Base-by-base conservation (phyloP, 2,329 filamentous ascomycete genomes). In the Colletotrichum echinochloae region DNA sequence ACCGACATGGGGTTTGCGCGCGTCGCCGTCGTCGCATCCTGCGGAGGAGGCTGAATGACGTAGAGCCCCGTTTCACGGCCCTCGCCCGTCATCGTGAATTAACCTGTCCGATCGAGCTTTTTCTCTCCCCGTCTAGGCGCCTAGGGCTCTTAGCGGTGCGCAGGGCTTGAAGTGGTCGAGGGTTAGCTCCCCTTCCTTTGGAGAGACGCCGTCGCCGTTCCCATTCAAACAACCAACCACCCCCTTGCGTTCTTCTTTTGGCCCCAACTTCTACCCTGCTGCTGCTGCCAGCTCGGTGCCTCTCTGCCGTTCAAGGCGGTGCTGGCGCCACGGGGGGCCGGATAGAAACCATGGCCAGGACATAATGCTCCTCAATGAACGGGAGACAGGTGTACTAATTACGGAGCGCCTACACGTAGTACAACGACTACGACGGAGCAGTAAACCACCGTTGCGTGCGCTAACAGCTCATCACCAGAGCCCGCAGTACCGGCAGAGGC, bases 31-130 rank as follows among this genome's bases (percentile, higher is more conserved):
- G 33, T 60, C 65, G 69, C 54, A 65, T 70, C 66, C 66, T 61
- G 41, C 39, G 55, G 44, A 68, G 57, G 68, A 68, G 57, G 68
- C 52, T 60, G 28, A 60, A 68, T 71, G 69, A 71, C 69, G 65
- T 70, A 68, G 54, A 20, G 69, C 39, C 59, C 69, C 65, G 65
- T 70, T 69, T 71, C 65, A 71, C 59, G 69, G 55, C 52, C 68
- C n/a, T 60, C 51, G 33, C 37, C 60, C 54, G 35, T 70, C 69
- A 71, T 71, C 69, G 65, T 54, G 60, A 44, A 60, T 56, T 68
- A 60, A 71, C 39, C 30, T 71, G 69, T 18, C 9, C 14, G 69
- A 71, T 71, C 69, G 69, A 70, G 48, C 59, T 44, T 69, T 71
- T 71, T 67, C 48, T 39, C 30, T 48, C 56, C 54, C 48, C 37